Evolutionary conservation across 169 alveolate species (phyloP), one percentile per base, ranked within the genome.

Genomic region (Plasmodium vivax): DNA sequence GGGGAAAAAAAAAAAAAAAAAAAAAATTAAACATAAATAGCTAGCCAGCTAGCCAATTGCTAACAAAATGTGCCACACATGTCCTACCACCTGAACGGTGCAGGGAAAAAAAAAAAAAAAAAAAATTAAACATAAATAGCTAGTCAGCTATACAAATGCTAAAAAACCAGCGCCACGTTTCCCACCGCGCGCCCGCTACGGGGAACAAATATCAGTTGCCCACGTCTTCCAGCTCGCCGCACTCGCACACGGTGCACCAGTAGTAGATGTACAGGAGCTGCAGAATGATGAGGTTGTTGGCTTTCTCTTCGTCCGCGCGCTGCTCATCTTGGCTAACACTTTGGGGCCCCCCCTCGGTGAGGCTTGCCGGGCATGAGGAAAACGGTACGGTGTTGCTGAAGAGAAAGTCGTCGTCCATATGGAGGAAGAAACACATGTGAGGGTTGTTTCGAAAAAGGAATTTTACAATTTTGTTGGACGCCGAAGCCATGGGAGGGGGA

Each of bases 401-500:
- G 54, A 88, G 58, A 62, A 88, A 88, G 30, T 88, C 94, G 36
- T 88, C 90, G 27, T 80, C 72, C 16, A 88, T 88, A 36, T 88
- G 82, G 51, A 79, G 56, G 82, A 88, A n/a, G 19, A 79, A 88
- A 62, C 94, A 79, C 14, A 30, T 58, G 32, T 62, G 45, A 43
- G 74, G 82, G 34, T 88, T 79, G 58, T 56, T 88, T 80, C 73
- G 81, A 58, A 88, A 79, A 51, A 88, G 82, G 68, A 79, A 68
- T 36, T 79, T 79, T 14, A 88, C 43, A 36, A 62, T 88, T 68
- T 68, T 19, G 51, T 88, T 88, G 9, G 80, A 14, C 4, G 85
- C 72, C n/a, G 38, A 80, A 38, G 5, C n/a, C 27, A 7, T 34
- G 16, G 34, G 10, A 41, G 32, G 82, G 19, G n/a, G 14, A 41